Evolutionary conservation across 352 stramenopile genomes (phyloP).

Genomic region (Globisporangium parvum): DNA sequence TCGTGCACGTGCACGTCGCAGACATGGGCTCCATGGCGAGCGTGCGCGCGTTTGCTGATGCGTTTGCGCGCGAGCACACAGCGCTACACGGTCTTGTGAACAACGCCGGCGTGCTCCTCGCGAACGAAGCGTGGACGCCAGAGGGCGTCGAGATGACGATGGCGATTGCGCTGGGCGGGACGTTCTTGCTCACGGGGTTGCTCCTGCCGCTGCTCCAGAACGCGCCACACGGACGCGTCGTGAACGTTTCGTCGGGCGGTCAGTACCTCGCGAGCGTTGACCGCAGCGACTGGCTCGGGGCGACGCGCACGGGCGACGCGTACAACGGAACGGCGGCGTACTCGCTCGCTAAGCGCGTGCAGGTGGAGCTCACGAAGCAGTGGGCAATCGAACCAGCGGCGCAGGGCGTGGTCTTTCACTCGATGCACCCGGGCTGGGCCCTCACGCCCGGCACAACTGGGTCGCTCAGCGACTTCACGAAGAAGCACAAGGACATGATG

Average conservation of each 20-base stretch:
- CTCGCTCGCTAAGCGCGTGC: constrained; percentile 35
- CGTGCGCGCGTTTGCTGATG: constrained; percentile 28
- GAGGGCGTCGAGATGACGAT: constrained; percentile 35
- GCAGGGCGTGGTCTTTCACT: constrained; percentile 35
- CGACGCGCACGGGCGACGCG: constrained; percentile 13
- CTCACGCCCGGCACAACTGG: constrained; percentile 31
- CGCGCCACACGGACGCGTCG: constrained; percentile 29
- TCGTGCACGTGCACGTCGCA: constrained; percentile 34
- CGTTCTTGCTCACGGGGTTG: constrained; percentile 39
- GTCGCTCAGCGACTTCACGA: constrained; percentile 32
- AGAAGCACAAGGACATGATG: constrained; percentile 41
- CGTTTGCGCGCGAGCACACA: constrained; percentile 16
- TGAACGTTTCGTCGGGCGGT: constrained; percentile 45
- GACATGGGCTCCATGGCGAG: constrained; percentile 40
- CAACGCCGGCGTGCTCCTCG: constrained; percentile 41
- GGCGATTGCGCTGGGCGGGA: constrained; percentile 32
- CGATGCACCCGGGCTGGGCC: constrained; percentile 48
- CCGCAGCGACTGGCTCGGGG: constrained; percentile 21
- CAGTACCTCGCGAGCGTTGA: constrained; percentile 40
- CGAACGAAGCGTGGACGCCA: constrained; percentile 23
- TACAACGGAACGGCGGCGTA: constrained; percentile 37
- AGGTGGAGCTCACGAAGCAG: constrained; percentile 43
- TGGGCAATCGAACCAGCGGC: constrained; percentile 28
- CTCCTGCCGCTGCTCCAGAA: constrained; percentile 39
- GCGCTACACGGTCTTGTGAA: constrained; percentile 40